A percentile compares a stretch with the other conserved stretches of the same genome.
phyloP scores from a whole-genome alignment of 345 rosid genomes.

The Erysimum cheiranthoides region DNA sequence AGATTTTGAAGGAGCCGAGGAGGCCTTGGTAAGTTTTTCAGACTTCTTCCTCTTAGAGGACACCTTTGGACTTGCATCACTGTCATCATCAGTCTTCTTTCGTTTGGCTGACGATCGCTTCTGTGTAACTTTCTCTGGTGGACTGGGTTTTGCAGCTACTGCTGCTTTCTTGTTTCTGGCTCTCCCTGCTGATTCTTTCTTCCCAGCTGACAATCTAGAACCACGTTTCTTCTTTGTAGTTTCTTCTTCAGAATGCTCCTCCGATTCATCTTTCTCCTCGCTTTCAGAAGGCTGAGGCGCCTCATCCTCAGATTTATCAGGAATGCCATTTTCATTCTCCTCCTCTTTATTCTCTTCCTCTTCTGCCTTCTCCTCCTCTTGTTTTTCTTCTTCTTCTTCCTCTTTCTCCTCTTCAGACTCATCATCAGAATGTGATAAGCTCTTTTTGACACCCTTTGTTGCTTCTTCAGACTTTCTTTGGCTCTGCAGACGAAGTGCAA shows the following conservation, averaged over 20 bases:
- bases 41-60: constrained; percentile 66
- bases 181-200: constrained; percentile 65
- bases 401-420: constrained; percentile 54
- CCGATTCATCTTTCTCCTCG: constrained; percentile 59
- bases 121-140: constrained; percentile 58
- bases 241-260: constrained; percentile 80
- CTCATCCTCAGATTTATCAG: constrained; percentile 48
- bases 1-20: constrained; percentile 57
- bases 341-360: constrained; percentile 55
- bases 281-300: constrained; percentile 71
- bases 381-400: constrained; percentile 54
- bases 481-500: constrained; percentile 52
- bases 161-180: constrained; percentile 58
- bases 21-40: constrained; percentile 55
- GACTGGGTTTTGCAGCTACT: constrained; percentile 52
- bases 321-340: constrained; percentile 61
- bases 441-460: constrained; percentile 50
- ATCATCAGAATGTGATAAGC: constrained; percentile 59
- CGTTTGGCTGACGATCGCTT: constrained; percentile 59
- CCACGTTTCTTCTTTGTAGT: constrained; percentile 58
- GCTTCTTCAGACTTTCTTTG: constrained; percentile 57
- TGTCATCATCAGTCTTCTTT: constrained; percentile 60
- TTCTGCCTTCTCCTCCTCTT: constrained; percentile 63
- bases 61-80: constrained; percentile 63
- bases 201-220: constrained; percentile 50